These are phyloP conservation scores for Alectoria sarmentosa DNA, from an alignment of 495 filamentous ascomycete genomes.

Conservation along the genomic window DNA sequence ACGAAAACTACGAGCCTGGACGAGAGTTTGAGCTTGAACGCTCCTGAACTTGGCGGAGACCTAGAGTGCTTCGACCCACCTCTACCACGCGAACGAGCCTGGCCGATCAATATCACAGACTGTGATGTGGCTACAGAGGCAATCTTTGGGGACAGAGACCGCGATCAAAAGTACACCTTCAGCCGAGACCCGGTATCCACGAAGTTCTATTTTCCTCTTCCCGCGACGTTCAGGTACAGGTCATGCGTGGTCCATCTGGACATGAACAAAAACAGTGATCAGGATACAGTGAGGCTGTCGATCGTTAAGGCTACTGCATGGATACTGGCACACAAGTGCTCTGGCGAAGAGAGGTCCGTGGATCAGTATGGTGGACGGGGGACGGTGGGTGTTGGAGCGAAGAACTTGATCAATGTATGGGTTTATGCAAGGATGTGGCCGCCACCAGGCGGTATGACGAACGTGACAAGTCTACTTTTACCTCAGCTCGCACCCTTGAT, in stretches of 20 bases:
- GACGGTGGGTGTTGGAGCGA: neutral
- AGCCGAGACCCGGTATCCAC: neutral
- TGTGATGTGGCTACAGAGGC: neutral
- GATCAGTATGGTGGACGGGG: neutral
- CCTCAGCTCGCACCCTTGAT: neutral
- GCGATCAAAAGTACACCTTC: neutral
- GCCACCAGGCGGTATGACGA: neutral
- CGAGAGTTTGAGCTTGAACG: neutral
- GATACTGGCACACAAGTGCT: neutral
- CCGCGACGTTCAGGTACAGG: neutral
- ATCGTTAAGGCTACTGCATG: conserved; percentile 3
- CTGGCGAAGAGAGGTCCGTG: neutral
- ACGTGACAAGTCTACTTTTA: neutral
- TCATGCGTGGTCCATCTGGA: neutral
- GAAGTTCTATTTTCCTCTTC: neutral
- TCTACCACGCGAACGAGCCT: neutral
- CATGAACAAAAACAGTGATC: neutral
- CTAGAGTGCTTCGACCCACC: neutral
- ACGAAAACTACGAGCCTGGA: neutral
- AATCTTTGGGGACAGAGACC: neutral
- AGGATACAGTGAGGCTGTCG: conserved; percentile 3
- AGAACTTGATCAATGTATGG: neutral
- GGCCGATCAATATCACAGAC: neutral
- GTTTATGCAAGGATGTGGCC: neutral
- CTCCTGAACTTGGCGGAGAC: neutral